Conservation (phyloP, 345 rosid species). For the Hypericum perforatum region DNA sequence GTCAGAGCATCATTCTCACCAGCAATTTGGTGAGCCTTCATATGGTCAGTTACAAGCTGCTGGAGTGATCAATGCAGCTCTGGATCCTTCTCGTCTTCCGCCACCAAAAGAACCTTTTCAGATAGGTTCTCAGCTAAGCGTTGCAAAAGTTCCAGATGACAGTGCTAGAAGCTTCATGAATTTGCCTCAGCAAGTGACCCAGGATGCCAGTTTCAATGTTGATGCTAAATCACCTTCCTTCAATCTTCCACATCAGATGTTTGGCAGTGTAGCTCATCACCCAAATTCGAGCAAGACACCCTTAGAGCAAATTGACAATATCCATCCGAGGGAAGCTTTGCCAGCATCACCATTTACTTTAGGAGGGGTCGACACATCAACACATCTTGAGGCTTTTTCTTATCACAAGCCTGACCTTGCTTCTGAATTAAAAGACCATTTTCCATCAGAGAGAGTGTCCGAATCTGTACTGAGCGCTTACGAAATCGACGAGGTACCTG, state of each 20-base stretch:
- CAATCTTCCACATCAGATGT: conserved; percentile 45
- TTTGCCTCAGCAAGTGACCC: conserved; percentile 32
- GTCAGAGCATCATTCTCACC: conserved; percentile 52
- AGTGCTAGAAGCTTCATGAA: conserved; percentile 25
- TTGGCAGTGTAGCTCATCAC: conserved; percentile 29
- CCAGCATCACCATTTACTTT: conserved; percentile 20
- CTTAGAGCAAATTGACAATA: conserved; percentile 27
- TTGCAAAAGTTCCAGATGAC: conserved; percentile 39
- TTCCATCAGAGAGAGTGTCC: conserved; percentile 16
- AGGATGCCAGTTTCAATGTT: conserved; percentile 27
- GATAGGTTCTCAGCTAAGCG: conserved; percentile 38
- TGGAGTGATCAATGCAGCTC: conserved; percentile 27
- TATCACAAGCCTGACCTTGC: conserved; percentile 19
- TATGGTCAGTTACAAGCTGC: conserved; percentile 42
- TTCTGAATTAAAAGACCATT: conserved; percentile 22
- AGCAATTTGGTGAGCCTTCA: conserved; percentile 42
- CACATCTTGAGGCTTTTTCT: conserved; percentile 17
- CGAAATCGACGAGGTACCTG: conserved; percentile 16
- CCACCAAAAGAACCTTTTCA: conserved; percentile 42
- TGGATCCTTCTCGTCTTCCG: conserved; percentile 46
- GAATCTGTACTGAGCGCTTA: conserved; percentile 21
- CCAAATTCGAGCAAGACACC: conserved; percentile 24
- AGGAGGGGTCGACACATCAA: conserved; percentile 23
- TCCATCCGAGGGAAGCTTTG: conserved; percentile 28
- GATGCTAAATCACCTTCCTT: conserved; percentile 31